Evolutionary conservation across 2,329 filamentous ascomycete genomes (phyloP).

Genomic region (Dichotomopilus funicola): DNA sequence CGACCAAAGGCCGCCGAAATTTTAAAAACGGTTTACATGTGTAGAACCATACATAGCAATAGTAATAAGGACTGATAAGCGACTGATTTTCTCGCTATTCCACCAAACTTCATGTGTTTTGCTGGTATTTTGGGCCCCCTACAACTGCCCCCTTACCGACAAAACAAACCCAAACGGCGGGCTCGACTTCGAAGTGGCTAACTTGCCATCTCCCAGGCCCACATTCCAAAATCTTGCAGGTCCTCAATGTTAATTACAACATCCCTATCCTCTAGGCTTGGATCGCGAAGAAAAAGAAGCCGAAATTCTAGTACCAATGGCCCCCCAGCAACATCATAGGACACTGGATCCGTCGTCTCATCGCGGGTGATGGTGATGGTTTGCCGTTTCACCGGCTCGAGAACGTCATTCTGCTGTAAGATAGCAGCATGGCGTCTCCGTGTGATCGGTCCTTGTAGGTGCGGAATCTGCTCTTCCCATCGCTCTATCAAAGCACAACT

Average conservation of each 20-base stretch:
- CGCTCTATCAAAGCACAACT: slow-evolving; percentile 9
- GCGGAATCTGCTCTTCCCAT: slow-evolving; percentile 17
- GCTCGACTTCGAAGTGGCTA: no score
- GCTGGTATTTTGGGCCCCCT: no score
- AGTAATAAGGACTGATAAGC: no score
- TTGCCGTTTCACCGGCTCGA: slow-evolving; percentile 11
- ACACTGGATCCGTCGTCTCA: slow-evolving; percentile 7
- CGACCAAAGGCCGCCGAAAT: no score
- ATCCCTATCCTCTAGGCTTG: background rate
- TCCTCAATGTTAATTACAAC: slow-evolving; percentile 6
- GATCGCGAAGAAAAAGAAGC: background rate
- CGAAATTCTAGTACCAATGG: slow-evolving; percentile 3
- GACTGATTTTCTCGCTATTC: no score
- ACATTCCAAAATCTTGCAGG: background rate
- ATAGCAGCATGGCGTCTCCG: no score
- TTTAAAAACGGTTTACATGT: no score
- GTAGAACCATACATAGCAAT: no score
- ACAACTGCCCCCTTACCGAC: no score
- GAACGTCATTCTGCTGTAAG: background rate
- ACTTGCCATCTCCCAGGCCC: no score
- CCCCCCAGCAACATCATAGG: slow-evolving; percentile 14
- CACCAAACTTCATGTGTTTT: no score
- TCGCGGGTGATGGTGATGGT: slow-evolving; percentile 13
- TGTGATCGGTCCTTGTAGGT: slow-evolving; percentile 8
- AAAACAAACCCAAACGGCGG: no score